These are phyloP conservation scores for Xylaria flabelliformis DNA, from an alignment of 495 filamentous ascomycete genomes.

Conservation along the genomic window DNA sequence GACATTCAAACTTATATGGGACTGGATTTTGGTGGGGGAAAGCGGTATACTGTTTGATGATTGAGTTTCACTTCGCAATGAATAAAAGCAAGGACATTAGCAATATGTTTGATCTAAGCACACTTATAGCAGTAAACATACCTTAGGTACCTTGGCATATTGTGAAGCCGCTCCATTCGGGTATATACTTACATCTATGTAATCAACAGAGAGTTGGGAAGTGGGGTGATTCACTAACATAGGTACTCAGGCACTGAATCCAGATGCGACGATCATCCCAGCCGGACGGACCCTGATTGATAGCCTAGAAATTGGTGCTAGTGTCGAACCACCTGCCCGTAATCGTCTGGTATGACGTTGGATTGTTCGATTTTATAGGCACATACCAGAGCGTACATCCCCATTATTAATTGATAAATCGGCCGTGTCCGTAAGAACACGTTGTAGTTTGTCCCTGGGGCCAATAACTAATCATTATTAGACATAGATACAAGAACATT, in stretches of 20 bases:
- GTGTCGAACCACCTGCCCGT: conserved; percentile 22
- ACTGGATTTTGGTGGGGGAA: no score
- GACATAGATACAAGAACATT: not conserved
- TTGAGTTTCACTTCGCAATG: no score
- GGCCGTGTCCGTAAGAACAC: conserved; percentile 24
- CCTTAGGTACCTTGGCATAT: no score
- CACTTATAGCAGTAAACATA: no score
- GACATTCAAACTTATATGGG: no score
- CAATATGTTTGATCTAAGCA: no score
- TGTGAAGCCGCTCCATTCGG: no score
- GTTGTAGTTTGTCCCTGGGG: conserved; percentile 17
- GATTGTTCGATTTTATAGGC: conserved; percentile 21
- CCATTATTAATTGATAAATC: conserved; percentile 23
- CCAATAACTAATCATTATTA: no score
- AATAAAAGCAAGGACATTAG: no score
- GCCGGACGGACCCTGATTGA: conserved; percentile 11
- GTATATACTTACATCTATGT: not conserved
- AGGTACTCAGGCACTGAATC: not conserved
- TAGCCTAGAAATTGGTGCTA: conserved; percentile 13
- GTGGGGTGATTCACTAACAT: not conserved
- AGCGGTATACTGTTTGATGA: no score
- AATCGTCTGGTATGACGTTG: conserved; percentile 30
- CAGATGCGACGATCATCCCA: conserved; percentile 7
- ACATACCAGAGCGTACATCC: not conserved
- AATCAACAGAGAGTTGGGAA: not conserved